Evolutionary conservation across 441 rosid genomes (phyloP).

Genomic region (Daphne laureola): DNA sequence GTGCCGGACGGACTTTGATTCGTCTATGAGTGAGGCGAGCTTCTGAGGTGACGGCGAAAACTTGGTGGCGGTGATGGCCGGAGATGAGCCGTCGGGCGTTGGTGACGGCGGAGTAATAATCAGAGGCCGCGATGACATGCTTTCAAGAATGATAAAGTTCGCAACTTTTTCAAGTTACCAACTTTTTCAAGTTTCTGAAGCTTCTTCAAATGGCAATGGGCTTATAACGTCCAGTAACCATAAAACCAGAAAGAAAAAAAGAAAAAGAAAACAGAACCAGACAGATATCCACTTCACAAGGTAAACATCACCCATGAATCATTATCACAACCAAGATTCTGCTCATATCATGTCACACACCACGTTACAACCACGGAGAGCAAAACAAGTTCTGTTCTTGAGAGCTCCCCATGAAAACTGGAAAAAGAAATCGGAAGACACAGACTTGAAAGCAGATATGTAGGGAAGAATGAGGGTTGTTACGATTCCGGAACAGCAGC

Average conservation of each 20-base stretch:
- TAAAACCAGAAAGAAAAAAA: no score
- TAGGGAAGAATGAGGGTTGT: conserved; percentile 2
- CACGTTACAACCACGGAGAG: no score
- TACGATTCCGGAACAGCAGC: conserved; percentile 57
- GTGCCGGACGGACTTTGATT: conserved; percentile 26
- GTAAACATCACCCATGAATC: no score
- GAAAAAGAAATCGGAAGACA: no score
- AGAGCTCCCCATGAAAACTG: no score
- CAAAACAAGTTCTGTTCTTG: no score
- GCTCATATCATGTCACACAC: no score
- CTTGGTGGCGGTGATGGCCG: conserved; percentile 2
- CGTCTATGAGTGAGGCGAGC: conserved; percentile 36
- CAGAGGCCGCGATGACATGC: conserved; percentile 24
- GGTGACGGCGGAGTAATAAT: conserved; percentile 7
- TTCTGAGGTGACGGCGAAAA: conserved; percentile 22
- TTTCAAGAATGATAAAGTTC: not conserved
- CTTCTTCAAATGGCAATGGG: not conserved
- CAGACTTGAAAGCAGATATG: no score
- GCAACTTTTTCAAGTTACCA: not conserved
- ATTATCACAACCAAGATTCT: no score
- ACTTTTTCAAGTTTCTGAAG: not conserved
- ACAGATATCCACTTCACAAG: no score
- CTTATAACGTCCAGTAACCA: no score
- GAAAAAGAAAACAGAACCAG: no score
- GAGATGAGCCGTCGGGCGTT: not conserved